Evolutionary conservation across 331 rosid genomes (phyloP).

Genomic region (Stylosanthes scabra): DNA sequence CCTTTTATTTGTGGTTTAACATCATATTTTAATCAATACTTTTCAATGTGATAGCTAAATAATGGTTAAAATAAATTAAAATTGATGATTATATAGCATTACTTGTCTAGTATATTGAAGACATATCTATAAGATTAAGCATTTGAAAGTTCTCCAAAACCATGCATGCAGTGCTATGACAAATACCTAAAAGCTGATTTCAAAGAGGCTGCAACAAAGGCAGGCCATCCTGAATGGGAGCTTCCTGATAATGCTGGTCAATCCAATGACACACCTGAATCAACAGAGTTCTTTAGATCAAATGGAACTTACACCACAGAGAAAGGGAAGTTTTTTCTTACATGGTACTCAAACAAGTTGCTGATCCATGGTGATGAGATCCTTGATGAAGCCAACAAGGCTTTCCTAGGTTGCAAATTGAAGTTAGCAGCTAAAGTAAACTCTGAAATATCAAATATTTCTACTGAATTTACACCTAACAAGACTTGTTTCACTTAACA

Average conservation of each 20-base stretch:
- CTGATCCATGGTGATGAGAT: slow-evolving; percentile 76
- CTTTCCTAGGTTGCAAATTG: slow-evolving; percentile 67
- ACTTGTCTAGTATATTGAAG: neutral
- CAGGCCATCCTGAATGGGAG: slow-evolving; percentile 79
- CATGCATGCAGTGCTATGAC: slow-evolving; percentile 72
- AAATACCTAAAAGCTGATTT: slow-evolving; percentile 74
- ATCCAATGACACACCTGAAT: slow-evolving; percentile 65
- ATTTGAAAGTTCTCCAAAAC: neutral
- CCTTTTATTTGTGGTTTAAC: no score
- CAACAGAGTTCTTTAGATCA: slow-evolving; percentile 66
- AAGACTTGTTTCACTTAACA: slow-evolving; percentile 2
- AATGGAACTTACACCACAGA: slow-evolving; percentile 66
- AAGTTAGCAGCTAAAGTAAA: slow-evolving; percentile 80
- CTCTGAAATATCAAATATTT: neutral
- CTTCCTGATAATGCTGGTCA: slow-evolving; percentile 79
- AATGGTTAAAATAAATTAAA: no score
- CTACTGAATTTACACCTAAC: neutral
- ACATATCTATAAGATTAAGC: neutral
- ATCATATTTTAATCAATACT: no score
- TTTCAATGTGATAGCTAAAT: no score
- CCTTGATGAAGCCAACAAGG: slow-evolving; percentile 75
- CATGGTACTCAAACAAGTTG: slow-evolving; percentile 84
- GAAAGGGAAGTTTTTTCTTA: slow-evolving; percentile 70
- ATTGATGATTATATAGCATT: no score
- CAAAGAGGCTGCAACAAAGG: slow-evolving; percentile 57